These are phyloP conservation scores for Candida nonsorbophila DNA, from an alignment of 805 yeast species.

Conservation along the genomic window DNA sequence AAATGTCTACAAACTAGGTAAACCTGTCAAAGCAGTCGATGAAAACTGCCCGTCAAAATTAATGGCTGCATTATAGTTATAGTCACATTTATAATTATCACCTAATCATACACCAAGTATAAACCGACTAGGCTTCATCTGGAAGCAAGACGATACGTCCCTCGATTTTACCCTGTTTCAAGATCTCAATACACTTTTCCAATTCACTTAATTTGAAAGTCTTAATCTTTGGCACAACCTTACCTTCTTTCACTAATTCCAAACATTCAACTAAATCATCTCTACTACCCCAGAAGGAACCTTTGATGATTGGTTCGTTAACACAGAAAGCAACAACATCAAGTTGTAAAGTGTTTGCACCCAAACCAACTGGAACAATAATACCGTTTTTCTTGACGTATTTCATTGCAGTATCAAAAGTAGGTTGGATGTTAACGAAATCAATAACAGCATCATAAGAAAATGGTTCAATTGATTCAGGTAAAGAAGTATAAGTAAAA, in stretches of 20 bases:
- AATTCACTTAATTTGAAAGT: slow-evolving; percentile 26
- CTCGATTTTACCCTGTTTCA: slow-evolving; percentile 31
- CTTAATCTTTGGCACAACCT: slow-evolving; percentile 29
- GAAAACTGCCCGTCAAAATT: slow-evolving; percentile 12
- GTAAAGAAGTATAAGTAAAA: slow-evolving; percentile 31
- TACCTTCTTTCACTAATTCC: slow-evolving; percentile 36
- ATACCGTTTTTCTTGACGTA: slow-evolving; percentile 32
- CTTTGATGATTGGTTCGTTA: slow-evolving; percentile 35
- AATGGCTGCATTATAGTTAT: slow-evolving; percentile 10
- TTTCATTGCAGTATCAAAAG: slow-evolving; percentile 19
- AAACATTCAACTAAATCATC: slow-evolving; percentile 38
- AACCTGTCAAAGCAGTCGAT: slow-evolving; percentile 15
- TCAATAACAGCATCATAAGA: slow-evolving; percentile 37
- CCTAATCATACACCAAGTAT: no score
- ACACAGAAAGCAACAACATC: slow-evolving; percentile 31
- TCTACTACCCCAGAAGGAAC: slow-evolving; percentile 41
- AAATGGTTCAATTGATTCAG: slow-evolving; percentile 14
- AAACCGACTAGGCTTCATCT: no score
- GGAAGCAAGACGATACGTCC: slow-evolving; percentile 46
- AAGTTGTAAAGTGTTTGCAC: slow-evolving; percentile 22
- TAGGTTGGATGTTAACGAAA: slow-evolving; percentile 30
- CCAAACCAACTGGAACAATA: slow-evolving; percentile 41
- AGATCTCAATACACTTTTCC: slow-evolving; percentile 27
- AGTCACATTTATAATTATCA: no score
- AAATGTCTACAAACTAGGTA: slow-evolving; percentile 49